Evolutionary conservation across 2,329 filamentous ascomycete genomes (phyloP).

Genomic region (Ascochyta pisi): DNA sequence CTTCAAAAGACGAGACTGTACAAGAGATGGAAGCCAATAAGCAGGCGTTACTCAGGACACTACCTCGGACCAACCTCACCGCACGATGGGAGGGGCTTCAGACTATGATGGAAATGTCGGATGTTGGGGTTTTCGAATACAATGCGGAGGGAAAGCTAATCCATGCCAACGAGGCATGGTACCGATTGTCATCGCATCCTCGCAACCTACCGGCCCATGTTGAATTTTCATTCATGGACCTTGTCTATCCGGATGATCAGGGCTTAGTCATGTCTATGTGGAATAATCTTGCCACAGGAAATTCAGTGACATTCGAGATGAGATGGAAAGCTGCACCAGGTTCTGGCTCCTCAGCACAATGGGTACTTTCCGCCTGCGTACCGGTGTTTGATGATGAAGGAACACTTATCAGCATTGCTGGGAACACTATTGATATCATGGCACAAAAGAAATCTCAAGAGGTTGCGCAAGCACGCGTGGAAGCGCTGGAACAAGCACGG

Average conservation of each 20-base stretch:
- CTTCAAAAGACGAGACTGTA: conserved; percentile 17
- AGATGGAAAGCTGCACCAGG: conserved; percentile 37
- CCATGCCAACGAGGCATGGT: conserved; percentile 43
- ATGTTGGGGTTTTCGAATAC: conserved; percentile 46
- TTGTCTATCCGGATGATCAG: conserved; percentile 37
- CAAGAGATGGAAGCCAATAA: conserved; percentile 11
- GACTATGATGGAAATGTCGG: conserved; percentile 46
- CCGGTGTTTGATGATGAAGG: conserved; percentile 38
- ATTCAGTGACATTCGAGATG: conserved; percentile 44
- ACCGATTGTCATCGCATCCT: conserved; percentile 34
- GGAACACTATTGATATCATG: conserved; percentile 43
- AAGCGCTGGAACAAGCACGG: conserved; percentile 35
- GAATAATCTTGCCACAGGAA: conserved; percentile 37
- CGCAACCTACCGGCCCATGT: conserved; percentile 25
- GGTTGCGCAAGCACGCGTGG: conserved; percentile 27
- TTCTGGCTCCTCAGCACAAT: conserved; percentile 26
- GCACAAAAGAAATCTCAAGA: conserved; percentile 41
- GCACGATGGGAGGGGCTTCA: conserved; percentile 38
- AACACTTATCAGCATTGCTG: conserved; percentile 38
- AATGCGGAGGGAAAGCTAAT: conserved; percentile 32
- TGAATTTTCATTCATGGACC: conserved; percentile 42
- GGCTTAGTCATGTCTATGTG: conserved; percentile 37
- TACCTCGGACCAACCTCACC: conserved; percentile 24
- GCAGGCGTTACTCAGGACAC: neutral
- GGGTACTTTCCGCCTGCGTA: conserved; percentile 41